Evolutionary conservation across 2,329 filamentous ascomycete genomes (phyloP).

Genomic region (Pyrenochaeta sp.): DNA sequence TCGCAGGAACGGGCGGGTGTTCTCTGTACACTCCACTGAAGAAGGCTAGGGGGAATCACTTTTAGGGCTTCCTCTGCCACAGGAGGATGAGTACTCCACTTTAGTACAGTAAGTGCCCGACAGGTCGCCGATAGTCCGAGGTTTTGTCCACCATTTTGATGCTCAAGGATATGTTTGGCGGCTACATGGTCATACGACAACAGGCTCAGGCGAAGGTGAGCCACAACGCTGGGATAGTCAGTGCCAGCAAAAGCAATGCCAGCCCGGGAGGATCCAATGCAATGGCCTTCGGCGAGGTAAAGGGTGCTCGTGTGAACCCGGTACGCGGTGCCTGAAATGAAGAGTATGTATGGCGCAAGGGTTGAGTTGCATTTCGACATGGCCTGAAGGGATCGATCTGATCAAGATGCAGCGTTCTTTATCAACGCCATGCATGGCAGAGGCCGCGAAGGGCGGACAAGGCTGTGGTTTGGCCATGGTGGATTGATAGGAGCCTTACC

Average conservation of each 20-base stretch:
- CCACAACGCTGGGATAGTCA: not conserved
- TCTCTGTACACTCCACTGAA: not conserved
- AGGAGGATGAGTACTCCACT: too few species aligned
- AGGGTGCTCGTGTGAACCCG: not conserved
- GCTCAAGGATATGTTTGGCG: not conserved
- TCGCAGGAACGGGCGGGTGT: not conserved
- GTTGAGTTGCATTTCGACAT: not conserved
- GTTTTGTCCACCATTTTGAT: not conserved
- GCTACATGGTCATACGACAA: not conserved
- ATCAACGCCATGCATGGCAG: not conserved
- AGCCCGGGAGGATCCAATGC: too few species aligned
- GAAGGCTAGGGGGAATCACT: not conserved
- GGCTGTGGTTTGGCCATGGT: too few species aligned
- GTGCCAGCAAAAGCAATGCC: not conserved
- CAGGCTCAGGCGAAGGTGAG: not conserved
- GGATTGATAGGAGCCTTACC: too few species aligned
- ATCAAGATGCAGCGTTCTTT: not conserved
- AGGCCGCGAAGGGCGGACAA: not conserved
- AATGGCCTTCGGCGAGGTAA: too few species aligned
- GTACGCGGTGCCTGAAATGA: not conserved
- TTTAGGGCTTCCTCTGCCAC: too few species aligned
- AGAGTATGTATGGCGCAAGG: not conserved
- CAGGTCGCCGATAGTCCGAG: constrained; percentile 1
- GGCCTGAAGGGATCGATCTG: not conserved
- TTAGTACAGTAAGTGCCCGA: not conserved